Conservation (phyloP, 345 rosid genomes). For the Erodium maritimum region DNA sequence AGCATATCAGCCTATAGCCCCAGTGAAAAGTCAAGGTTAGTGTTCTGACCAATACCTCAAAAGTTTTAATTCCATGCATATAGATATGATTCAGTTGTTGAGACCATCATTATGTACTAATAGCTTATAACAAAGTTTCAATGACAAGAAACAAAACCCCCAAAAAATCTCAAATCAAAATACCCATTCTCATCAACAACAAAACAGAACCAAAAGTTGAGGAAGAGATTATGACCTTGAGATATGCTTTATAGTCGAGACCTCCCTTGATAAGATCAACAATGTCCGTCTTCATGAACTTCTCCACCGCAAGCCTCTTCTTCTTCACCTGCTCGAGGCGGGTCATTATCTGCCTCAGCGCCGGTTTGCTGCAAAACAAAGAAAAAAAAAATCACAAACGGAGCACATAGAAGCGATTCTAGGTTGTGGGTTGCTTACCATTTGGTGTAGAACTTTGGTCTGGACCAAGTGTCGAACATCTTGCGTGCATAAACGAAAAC, state of each 20-base stretch:
- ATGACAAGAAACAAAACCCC: neutral
- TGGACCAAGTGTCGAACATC: conserved; percentile 24
- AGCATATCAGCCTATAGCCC: conserved; percentile 63
- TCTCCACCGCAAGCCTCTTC: conserved; percentile 53
- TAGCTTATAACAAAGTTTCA: neutral
- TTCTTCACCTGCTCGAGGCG: conserved; percentile 56
- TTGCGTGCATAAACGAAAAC: neutral
- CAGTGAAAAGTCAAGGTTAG: neutral
- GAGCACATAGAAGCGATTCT: neutral
- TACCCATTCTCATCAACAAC: no score
- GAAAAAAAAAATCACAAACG: neutral
- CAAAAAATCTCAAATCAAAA: neutral
- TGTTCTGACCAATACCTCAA: neutral
- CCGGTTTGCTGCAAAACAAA: conserved; percentile 41
- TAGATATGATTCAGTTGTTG: neutral
- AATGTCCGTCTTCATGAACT: conserved; percentile 64
- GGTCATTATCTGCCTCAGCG: conserved; percentile 41
- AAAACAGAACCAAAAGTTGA: conserved; percentile 3
- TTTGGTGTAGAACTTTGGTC: conserved; percentile 27
- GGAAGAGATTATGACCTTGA: conserved; percentile 39
- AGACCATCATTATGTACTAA: neutral
- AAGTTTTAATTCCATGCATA: no score
- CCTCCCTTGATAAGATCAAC: conserved; percentile 60
- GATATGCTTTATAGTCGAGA: conserved; percentile 60
- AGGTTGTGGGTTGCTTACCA: conserved; percentile 11